Evolutionary conservation across 768 basidiomycete genomes (phyloP).

Genomic region (Boletus vinaceobasis): DNA sequence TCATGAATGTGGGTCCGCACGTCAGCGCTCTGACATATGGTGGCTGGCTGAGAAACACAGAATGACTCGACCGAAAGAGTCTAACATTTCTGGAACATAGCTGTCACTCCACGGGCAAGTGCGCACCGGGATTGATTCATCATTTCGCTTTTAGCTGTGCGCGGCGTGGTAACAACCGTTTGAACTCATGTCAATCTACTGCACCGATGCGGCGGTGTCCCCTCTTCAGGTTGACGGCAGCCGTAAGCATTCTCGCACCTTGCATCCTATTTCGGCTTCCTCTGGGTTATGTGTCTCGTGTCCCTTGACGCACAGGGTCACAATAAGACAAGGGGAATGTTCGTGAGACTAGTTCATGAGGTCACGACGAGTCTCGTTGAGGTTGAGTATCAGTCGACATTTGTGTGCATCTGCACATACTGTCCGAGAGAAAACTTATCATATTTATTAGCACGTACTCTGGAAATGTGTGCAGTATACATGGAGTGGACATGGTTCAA

Average conservation of each 20-base stretch:
- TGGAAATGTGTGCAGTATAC: background rate
- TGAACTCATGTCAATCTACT: background rate
- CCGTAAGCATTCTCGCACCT: too few species aligned
- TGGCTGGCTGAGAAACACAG: background rate
- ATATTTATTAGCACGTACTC: too few species aligned
- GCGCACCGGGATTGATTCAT: background rate
- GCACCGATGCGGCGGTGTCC: background rate
- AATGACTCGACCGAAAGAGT: background rate
- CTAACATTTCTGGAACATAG: too few species aligned
- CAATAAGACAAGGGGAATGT: background rate
- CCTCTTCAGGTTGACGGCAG: background rate
- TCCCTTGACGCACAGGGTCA: background rate
- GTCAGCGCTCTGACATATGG: background rate
- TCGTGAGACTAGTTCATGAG: background rate
- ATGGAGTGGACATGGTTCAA: background rate
- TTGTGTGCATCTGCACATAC: background rate
- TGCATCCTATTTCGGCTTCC: background rate
- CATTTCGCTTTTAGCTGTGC: background rate
- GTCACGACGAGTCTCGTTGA: too few species aligned
- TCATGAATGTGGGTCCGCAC: too few species aligned
- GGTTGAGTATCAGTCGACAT: background rate
- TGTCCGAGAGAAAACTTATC: too few species aligned
- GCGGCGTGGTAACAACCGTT: background rate
- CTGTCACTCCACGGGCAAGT: too few species aligned
- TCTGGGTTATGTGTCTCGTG: background rate